A percentile compares a stretch with the other conserved stretches of the same genome.
Evolutionary conservation across 331 rosid species (phyloP).

Genomic region (Telfairia occidentalis): DNA sequence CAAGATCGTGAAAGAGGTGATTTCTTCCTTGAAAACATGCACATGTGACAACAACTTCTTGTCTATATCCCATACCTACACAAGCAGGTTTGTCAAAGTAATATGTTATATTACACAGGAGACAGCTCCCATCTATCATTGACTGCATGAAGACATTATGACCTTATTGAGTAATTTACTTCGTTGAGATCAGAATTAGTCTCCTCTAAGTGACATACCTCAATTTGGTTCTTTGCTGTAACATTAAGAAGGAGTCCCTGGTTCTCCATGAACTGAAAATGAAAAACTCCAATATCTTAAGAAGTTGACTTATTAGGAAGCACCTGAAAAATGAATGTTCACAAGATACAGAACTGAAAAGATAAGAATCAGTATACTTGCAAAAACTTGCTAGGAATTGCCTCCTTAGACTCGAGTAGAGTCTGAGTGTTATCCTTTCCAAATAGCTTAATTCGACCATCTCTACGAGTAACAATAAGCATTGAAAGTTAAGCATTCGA

Average conservation of each 20-base stretch:
- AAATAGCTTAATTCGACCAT: slow-evolving; percentile 71
- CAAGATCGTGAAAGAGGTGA: slow-evolving; percentile 48
- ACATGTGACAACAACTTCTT: slow-evolving; percentile 39
- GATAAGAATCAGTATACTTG: slow-evolving; percentile 31
- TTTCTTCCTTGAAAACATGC: slow-evolving; percentile 38
- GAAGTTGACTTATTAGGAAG: background rate
- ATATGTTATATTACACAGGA: background rate
- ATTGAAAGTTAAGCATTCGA: background rate
- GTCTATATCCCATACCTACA: slow-evolving; percentile 77
- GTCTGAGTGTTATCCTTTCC: slow-evolving; percentile 67
- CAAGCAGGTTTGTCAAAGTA: background rate
- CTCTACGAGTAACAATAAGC: slow-evolving; percentile 27
- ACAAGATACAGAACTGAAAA: background rate
- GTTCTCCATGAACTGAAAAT: slow-evolving; percentile 56
- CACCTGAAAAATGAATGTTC: background rate
- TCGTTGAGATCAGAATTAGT: background rate
- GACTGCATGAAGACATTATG: background rate
- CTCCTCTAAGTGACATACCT: slow-evolving; percentile 29
- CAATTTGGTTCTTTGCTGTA: slow-evolving; percentile 52
- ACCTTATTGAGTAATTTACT: background rate
- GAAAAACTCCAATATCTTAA: background rate
- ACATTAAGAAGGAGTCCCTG: slow-evolving; percentile 60
- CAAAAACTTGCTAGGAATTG: slow-evolving; percentile 60
- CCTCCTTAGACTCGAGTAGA: slow-evolving; percentile 53
- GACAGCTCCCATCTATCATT: background rate